Evolutionary conservation across 139 green algal genomes (phyloP).

Genomic region (Picochlorum sp.): DNA sequence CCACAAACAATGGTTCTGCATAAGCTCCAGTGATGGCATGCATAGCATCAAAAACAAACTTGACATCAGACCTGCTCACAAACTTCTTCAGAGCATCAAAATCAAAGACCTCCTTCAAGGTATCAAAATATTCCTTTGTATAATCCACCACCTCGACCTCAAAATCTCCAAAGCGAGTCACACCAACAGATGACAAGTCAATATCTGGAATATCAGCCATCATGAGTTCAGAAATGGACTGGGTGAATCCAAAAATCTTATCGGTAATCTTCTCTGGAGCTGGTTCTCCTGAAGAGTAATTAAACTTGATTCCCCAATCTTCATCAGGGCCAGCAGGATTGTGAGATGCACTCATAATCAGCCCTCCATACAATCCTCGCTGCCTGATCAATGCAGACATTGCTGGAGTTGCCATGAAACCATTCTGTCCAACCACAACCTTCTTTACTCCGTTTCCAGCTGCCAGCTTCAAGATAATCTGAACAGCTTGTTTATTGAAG

Average conservation of each 20-base stretch:
- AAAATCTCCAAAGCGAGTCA: slow-evolving; percentile 77
- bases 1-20: slow-evolving; percentile 83
- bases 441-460: slow-evolving; percentile 71
- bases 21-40: slow-evolving; percentile 95
- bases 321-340: slow-evolving; percentile 95
- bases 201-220: slow-evolving; percentile 89
- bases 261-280: slow-evolving; percentile 97
- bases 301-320: slow-evolving; percentile 99
- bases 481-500: slow-evolving; percentile 92
- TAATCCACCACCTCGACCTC: slow-evolving; percentile 93
- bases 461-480: slow-evolving; percentile 93
- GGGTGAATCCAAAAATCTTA: slow-evolving; percentile 89
- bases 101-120: slow-evolving; percentile 91
- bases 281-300: slow-evolving; percentile 90
- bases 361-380: slow-evolving; percentile 78
- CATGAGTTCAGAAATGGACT: slow-evolving; percentile 72
- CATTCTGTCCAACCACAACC: slow-evolving; percentile 87
- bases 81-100: slow-evolving; percentile 82
- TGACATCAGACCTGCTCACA: slow-evolving; percentile 79
- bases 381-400: slow-evolving; percentile 93
- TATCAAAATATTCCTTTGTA: slow-evolving; percentile 85
- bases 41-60: slow-evolving; percentile 92
- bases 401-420: slow-evolving; percentile 95
- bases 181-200: slow-evolving; percentile 76
- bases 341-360: slow-evolving; percentile 98